These are phyloP conservation scores for Aspergillus ustus DNA, from an alignment of 2,329 filamentous ascomycete genomes.

Conservation along the genomic window DNA sequence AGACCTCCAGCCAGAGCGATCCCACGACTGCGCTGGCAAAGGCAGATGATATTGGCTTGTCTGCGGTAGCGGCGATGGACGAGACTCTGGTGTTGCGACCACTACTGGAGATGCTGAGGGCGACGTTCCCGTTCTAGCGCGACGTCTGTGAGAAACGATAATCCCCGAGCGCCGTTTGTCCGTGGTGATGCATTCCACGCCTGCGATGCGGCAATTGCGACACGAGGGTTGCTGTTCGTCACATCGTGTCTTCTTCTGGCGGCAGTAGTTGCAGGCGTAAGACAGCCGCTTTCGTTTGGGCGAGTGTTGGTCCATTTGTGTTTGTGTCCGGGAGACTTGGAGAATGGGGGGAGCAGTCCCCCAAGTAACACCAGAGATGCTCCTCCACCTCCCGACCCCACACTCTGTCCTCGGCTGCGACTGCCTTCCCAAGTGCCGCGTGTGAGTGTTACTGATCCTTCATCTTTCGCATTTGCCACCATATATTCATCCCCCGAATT, in stretches of 20 bases:
- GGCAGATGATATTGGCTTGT: neutral
- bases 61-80: neutral
- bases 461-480: too few relatives aligned
- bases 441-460: too few relatives aligned
- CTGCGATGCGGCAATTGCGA: constrained; percentile 6
- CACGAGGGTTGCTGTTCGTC: constrained; percentile 11
- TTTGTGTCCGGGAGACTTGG: neutral
- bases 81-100: neutral
- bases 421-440: neutral
- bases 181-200: constrained; percentile 13
- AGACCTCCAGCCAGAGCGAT: constrained; percentile 5
- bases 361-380: neutral
- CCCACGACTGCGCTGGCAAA: constrained; percentile 7
- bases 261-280: constrained; percentile 12
- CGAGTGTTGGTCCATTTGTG: neutral
- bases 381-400: neutral
- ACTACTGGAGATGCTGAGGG: neutral
- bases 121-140: too few relatives aligned
- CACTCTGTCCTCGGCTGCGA: neutral
- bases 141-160: neutral
- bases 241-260: constrained; percentile 9
- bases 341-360: neutral
- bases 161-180: constrained; percentile 4
- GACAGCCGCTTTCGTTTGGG: constrained; percentile 4
- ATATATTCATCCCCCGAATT: too few relatives aligned